phyloP scores from a whole-genome alignment of 345 rosid species.

The Laguncularia racemosa region DNA sequence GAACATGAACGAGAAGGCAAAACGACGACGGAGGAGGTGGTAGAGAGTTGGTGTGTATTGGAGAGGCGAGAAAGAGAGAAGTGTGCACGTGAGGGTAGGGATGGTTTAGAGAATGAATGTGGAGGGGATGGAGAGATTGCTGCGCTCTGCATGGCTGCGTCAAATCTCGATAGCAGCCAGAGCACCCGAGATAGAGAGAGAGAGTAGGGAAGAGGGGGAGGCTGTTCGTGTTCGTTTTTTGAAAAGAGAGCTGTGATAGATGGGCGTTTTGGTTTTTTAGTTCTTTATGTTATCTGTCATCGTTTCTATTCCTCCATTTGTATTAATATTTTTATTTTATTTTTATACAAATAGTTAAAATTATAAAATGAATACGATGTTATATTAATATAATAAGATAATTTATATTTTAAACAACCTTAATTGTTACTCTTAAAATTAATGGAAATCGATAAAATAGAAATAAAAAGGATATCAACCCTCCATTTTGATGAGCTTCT shows the following conservation, averaged over 20 bases:
- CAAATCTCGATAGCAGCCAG: not conserved
- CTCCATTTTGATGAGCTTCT: too few species aligned
- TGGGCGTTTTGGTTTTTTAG: too few species aligned
- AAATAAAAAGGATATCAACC: too few species aligned
- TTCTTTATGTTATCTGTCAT: too few species aligned
- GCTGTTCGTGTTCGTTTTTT: not conserved
- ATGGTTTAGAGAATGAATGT: constrained; percentile 2
- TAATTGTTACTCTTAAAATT: too few species aligned
- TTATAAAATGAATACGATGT: too few species aligned
- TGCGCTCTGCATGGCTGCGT: constrained; percentile 10
- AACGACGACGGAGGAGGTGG: not conserved
- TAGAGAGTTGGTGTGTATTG: not conserved
- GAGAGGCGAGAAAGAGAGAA: not conserved
- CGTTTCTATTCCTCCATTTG: too few species aligned
- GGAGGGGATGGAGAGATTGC: constrained; percentile 10
- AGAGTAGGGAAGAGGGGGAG: constrained; percentile 2
- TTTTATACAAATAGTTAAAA: too few species aligned
- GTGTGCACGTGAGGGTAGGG: constrained; percentile 5
- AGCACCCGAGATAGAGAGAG: not conserved
- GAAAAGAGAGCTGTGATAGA: not conserved
- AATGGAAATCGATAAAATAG: too few species aligned
- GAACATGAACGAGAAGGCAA: constrained; percentile 48
- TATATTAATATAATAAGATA: too few species aligned
- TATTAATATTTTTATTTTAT: too few species aligned
- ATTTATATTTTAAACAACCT: too few species aligned